Evolutionary conservation across 352 stramenopile genomes (phyloP), one percentile per base, ranked within the genome.

Genomic region (Pythium oligandrum): DNA sequence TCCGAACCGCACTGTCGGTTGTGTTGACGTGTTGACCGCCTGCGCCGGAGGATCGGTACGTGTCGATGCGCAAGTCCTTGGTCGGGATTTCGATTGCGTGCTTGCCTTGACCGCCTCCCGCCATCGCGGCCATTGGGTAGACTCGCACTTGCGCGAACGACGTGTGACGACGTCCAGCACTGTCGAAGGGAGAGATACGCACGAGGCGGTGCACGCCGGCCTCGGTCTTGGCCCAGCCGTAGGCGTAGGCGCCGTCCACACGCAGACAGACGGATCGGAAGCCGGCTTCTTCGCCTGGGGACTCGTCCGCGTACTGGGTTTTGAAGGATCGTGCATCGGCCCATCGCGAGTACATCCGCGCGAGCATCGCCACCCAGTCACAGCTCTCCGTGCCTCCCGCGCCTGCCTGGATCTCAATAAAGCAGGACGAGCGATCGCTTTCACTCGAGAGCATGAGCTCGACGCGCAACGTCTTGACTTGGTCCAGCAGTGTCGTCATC

Each of bases 1-100:
- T 97, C 36, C 96, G 79, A 37, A 99, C 92, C 10, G 91, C 96
- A 37, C 93, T 98, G 65, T 98, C 94, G 4, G 98, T 96, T 57
- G 97, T 97, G 70, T 99, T 99, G 5, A 99, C 96, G 66, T 98
- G 98, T 71, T 98, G 95, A 1, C 95, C 95, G 34, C 96, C 96
- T 17, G 90, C 81, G 6, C 95, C 96, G 5, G 95, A 96, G 42
- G 84, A 91, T 4, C 94, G 74, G 73, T 97, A 97, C 33, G 92
- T 98, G 45, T 96, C 97, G 30, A 98, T 89, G 46, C 97, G 90
- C 50, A 98, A 64, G 51, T 98, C 93, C 45, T 82, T 85, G 0
- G 71, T 63, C 5, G 71, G 64, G n/a, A 96, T 86, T 30, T 86
- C 72, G n/a, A 74, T 42, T 9, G 36, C 48, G n/a, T 70, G 45